phyloP scores from a whole-genome alignment of 176 grass and related monocot genomes.

The Ensete ventricosum region DNA sequence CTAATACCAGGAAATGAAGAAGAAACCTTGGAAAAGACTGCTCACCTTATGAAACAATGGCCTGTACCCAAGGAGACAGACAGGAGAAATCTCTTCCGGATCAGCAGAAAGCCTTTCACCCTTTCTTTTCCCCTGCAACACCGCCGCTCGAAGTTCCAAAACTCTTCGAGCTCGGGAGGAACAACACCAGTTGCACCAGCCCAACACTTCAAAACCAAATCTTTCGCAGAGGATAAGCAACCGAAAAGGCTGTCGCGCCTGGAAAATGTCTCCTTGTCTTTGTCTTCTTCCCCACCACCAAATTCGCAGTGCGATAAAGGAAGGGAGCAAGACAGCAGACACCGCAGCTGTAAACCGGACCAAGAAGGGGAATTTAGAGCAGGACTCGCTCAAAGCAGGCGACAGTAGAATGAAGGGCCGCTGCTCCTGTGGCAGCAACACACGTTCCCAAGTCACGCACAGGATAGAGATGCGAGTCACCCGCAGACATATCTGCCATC shows the following conservation, averaged over 20 bases:
- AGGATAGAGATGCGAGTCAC: no score
- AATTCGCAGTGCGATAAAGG: neutral
- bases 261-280: neutral
- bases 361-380: constrained; percentile 19
- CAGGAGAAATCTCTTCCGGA: neutral
- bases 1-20: no score
- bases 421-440: constrained; percentile 14
- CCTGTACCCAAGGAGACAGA: neutral
- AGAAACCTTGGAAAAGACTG: neutral
- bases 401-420: constrained; percentile 3
- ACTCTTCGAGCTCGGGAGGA: neutral
- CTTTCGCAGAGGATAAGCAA: neutral
- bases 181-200: neutral
- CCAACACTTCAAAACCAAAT: neutral
- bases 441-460: neutral
- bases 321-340: constrained; percentile 11
- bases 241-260: neutral
- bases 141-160: neutral
- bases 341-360: constrained; percentile 3
- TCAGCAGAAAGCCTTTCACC: neutral
- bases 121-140: neutral
- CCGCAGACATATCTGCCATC: no score
- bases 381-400: constrained; percentile 20
- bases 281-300: neutral
- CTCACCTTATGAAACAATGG: neutral